phyloP scores from a whole-genome alignment of 208 protist species.

The Leishmania tropica region DNA sequence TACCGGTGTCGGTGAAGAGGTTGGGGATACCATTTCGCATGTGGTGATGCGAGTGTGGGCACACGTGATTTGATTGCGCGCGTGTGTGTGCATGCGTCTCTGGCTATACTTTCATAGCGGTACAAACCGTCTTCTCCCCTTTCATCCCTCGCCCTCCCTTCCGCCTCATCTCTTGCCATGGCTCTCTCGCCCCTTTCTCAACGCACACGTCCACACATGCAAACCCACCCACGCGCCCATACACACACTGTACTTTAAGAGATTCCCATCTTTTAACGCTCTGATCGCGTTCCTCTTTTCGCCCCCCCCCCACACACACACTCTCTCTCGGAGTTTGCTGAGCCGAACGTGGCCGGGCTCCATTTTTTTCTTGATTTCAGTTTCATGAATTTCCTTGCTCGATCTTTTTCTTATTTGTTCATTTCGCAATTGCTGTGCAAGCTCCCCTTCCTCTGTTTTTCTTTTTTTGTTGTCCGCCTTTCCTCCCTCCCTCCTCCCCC shows the following conservation, averaged over 20 bases:
- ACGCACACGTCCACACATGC: background rate
- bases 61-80: background rate
- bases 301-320: background rate
- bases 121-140: background rate
- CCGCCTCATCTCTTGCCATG: background rate
- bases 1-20: background rate
- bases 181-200: too few species aligned
- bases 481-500: background rate
- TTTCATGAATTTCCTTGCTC: too few species aligned
- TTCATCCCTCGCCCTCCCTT: background rate
- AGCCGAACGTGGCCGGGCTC: background rate
- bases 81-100: background rate
- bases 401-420: too few species aligned
- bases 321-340: background rate
- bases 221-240: background rate
- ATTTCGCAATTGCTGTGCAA: too few species aligned
- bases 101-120: background rate
- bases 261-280: too few species aligned
- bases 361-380: too few species aligned
- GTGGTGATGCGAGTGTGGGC: background rate
- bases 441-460: background rate
- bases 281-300: background rate
- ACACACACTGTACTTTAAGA: background rate
- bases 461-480: background rate
- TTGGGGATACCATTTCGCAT: background rate